Evolutionary conservation across 257 asterid species (phyloP), one percentile per base, ranked within the genome.

Genomic region (Petunia secreta): DNA sequence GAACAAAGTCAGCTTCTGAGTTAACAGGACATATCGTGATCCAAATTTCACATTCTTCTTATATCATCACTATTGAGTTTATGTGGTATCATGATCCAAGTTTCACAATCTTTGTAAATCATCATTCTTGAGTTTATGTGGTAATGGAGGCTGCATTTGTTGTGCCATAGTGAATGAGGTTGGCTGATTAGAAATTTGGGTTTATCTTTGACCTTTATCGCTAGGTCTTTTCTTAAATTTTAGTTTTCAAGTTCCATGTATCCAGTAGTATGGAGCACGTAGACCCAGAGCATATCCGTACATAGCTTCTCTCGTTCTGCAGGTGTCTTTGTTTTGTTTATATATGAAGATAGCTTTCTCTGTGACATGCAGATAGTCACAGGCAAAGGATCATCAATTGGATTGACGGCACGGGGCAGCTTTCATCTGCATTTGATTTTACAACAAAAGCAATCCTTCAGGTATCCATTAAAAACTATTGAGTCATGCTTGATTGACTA

Each of bases 381-480:
- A 90, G 99, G 83, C 99, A 93, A 88, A 86, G 95, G 90, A 92
- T 91, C 73, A 82, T 93, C 84, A 86, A 91, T 81, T 95, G 99
- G 99, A 95, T 93, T 71, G 98, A 95, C 83, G 87, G 90, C 63
- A 77, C 96, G 1, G 98, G 98, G 57, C 94, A 92, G 83, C 89
- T 91, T 54, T 87, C 97, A 52, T 83, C 99, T 84, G 99, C 99
- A 79, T 95, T 95, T 89, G 99, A 95, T 87, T 95, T 93, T 89
- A 95, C 99, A 79, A 93, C 99, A 0, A 95, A 95, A 87, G 99
- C 97, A 48, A 89, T 95, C 86, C 96, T 95, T 77, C 99, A 95
- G 97, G 99, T 93, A 84, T 40, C 52, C 8, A 9, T 69, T 57
- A 16, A 44, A 69, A 46, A 16, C 16, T 8, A 46, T 15, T 13